Percentiles rank a stretch among this genome's conserved stretches.
Evolutionary conservation across 2,329 filamentous ascomycete species (phyloP).

Genomic region (Trichoderma oligosporum): DNA sequence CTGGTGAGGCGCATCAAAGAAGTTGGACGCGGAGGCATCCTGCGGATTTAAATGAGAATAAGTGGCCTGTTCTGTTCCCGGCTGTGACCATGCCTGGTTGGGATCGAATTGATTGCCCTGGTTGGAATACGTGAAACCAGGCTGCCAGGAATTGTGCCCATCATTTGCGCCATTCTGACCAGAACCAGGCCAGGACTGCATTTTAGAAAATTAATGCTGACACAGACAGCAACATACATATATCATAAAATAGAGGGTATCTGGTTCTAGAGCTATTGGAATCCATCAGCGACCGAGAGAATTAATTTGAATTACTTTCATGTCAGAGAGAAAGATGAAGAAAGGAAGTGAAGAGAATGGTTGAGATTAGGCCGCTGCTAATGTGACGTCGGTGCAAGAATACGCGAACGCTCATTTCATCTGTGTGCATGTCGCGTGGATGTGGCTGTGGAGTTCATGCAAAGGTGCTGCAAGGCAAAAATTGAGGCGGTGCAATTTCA

Average conservation of each 20-base stretch:
- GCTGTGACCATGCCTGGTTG: constrained; percentile 38
- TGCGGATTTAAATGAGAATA: constrained; percentile 34
- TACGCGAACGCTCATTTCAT: constrained; percentile 16
- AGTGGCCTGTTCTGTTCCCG: constrained; percentile 32
- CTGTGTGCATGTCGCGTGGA: constrained; percentile 15
- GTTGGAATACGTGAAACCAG: constrained; percentile 32
- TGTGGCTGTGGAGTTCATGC: constrained; percentile 25
- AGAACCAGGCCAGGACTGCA: constrained; percentile 41
- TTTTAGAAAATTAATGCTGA: constrained; percentile 29
- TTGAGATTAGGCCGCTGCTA: neutral
- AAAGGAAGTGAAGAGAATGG: neutral
- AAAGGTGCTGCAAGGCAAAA: constrained; percentile 19
- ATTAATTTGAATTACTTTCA: neutral
- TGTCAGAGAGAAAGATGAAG: neutral
- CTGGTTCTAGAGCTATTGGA: constrained; percentile 29
- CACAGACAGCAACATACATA: constrained; percentile 23
- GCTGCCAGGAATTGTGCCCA: constrained; percentile 36
- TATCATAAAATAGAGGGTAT: constrained; percentile 20
- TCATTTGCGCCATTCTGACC: constrained; percentile 36
- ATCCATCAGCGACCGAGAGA: constrained; percentile 30
- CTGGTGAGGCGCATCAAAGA: constrained; percentile 35
- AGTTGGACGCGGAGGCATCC: constrained; percentile 33
- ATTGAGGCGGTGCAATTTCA: constrained; percentile 21
- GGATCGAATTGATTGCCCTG: constrained; percentile 39
- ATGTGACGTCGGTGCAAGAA: constrained; percentile 23